These are phyloP conservation scores for Fusarium citri DNA, from an alignment of 2,329 filamentous ascomycete genomes.

Conservation along the genomic window DNA sequence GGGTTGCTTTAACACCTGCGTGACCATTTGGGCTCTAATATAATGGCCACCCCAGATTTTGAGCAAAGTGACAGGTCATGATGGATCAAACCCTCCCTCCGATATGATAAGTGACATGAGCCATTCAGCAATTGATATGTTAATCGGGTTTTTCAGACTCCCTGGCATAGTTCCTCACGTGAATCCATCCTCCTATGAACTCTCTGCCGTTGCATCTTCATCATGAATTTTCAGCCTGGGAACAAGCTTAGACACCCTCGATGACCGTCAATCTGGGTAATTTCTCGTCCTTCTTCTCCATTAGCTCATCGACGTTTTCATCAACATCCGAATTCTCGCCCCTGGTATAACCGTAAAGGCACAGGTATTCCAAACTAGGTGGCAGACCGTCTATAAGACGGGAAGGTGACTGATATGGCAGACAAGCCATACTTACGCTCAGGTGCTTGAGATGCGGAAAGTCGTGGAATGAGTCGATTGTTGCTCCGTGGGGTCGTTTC, in stretches of 20 bases:
- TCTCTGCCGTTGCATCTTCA: background rate
- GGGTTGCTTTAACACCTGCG: background rate
- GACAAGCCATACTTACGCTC: background rate
- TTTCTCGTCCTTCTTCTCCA: background rate
- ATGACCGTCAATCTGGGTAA: background rate
- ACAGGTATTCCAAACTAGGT: constrained; percentile 9
- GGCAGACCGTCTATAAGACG: background rate
- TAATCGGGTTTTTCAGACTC: background rate
- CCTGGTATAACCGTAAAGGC: constrained; percentile 9
- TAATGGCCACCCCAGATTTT: background rate
- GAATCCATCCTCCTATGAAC: background rate
- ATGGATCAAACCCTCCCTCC: background rate
- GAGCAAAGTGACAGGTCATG: background rate
- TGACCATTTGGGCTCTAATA: background rate
- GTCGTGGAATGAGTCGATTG: background rate
- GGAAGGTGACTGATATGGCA: background rate
- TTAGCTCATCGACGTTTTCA: constrained; percentile 1
- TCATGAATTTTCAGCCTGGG: background rate
- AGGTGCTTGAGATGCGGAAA: background rate
- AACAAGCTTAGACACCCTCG: background rate
- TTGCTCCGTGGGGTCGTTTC: background rate
- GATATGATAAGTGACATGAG: background rate
- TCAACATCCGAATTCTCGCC: constrained; percentile 6
- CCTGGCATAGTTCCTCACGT: background rate
- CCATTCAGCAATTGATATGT: too few species aligned